These are phyloP conservation scores for Plasmodiophora brassicae DNA, from an alignment of 208 protist species.

Conservation along the genomic window DNA sequence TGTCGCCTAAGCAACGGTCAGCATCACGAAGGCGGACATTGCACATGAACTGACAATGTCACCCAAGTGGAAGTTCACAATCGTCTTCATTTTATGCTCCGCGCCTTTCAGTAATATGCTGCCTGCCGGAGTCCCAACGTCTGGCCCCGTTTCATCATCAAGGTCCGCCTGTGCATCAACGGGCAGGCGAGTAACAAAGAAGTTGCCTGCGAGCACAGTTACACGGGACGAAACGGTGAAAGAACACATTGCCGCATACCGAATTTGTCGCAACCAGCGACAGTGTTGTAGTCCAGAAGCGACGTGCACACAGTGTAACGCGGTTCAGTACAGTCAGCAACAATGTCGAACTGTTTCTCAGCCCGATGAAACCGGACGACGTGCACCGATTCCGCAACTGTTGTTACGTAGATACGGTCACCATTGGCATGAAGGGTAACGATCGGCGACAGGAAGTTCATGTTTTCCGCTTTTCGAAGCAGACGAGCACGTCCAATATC, in stretches of 20 bases:
- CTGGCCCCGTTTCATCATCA: not conserved
- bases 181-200: not conserved
- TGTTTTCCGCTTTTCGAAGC: slow-evolving; percentile 73
- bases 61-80: slow-evolving; percentile 24
- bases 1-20: too few species aligned
- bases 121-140: not conserved
- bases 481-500: slow-evolving; percentile 75
- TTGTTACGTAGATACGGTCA: slow-evolving; percentile 23
- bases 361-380: not conserved
- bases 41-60: not conserved
- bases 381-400: not conserved
- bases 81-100: slow-evolving; percentile 11
- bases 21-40: too few species aligned
- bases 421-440: not conserved
- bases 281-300: slow-evolving; percentile 44
- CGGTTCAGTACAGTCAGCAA: slow-evolving; percentile 19
- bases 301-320: not conserved
- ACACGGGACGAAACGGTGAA: too few species aligned
- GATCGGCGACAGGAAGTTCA: not conserved
- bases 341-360: slow-evolving; percentile 21
- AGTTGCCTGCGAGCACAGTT: not conserved
- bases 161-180: not conserved
- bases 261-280: slow-evolving; percentile 45
- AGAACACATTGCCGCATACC: too few species aligned
- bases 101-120: not conserved